Conservation (phyloP, 2,329 filamentous ascomycete genomes). For the Saccharata proteae region DNA sequence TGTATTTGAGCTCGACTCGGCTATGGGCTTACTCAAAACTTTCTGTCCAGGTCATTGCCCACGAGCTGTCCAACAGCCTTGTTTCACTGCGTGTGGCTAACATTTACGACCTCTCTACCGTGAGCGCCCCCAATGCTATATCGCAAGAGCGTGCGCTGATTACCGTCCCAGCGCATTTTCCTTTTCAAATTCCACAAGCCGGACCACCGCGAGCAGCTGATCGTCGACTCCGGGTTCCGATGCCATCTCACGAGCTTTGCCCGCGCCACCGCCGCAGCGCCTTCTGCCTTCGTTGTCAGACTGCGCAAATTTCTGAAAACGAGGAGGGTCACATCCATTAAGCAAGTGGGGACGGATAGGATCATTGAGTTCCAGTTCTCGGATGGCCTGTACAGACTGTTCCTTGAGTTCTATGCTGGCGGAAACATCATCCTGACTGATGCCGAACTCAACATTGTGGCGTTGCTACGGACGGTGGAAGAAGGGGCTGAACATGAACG, state of each 20-base stretch:
- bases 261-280: slow-evolving; percentile 70
- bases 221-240: slow-evolving; percentile 92
- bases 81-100: slow-evolving; percentile 75
- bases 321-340: slow-evolving; percentile 64
- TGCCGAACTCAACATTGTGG: slow-evolving; percentile 66
- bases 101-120: slow-evolving; percentile 87
- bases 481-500: slow-evolving; percentile 78
- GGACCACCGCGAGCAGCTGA: slow-evolving; percentile 73
- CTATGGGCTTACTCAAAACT: background rate
- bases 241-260: slow-evolving; percentile 88
- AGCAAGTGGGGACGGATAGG: slow-evolving; percentile 83
- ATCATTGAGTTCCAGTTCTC: slow-evolving; percentile 89
- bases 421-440: slow-evolving; percentile 94
- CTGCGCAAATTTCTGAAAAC: slow-evolving; percentile 84
- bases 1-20: background rate
- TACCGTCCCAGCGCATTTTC: slow-evolving; percentile 58
- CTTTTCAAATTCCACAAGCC: slow-evolving; percentile 91
- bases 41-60: slow-evolving; percentile 75
- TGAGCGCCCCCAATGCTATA: slow-evolving; percentile 19
- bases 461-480: slow-evolving; percentile 65
- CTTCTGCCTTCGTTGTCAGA: slow-evolving; percentile 73
- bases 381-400: slow-evolving; percentile 77
- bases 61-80: slow-evolving; percentile 73
- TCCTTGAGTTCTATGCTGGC: slow-evolving; percentile 90
- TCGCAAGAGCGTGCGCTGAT: slow-evolving; percentile 8